Evolutionary conservation across 495 filamentous ascomycete genomes (phyloP).

Genomic region (Amniculicola lignicola): DNA sequence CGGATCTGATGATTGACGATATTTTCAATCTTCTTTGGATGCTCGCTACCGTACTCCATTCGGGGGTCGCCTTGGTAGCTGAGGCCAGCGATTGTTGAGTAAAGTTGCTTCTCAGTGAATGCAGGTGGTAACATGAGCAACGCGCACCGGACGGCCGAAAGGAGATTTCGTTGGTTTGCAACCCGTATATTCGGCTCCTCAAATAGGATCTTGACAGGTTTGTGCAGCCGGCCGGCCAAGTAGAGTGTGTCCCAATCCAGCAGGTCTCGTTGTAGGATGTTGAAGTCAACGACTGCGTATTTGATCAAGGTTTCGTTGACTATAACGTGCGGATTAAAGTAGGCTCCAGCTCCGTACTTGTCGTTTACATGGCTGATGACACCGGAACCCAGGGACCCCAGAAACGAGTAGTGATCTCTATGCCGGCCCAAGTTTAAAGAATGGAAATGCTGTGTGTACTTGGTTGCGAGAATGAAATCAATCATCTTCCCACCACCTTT

Average conservation of each 20-base stretch:
- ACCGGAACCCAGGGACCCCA: slow-evolving; percentile 82
- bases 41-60: slow-evolving; percentile 83
- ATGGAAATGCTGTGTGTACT: slow-evolving; percentile 96
- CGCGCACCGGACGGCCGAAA: slow-evolving; percentile 86
- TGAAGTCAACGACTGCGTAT: slow-evolving; percentile 91
- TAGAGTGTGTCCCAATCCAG: slow-evolving; percentile 89
- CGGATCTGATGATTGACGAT: slow-evolving; percentile 88
- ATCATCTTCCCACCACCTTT: slow-evolving; percentile 91
- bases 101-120: slow-evolving; percentile 86
- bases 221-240: slow-evolving; percentile 89
- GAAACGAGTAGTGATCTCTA: slow-evolving; percentile 83
- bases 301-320: slow-evolving; percentile 97
- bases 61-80: slow-evolving; percentile 93
- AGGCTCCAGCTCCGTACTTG: slow-evolving; percentile 84
- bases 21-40: slow-evolving; percentile 88
- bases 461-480: slow-evolving; percentile 96
- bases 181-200: slow-evolving; percentile 88
- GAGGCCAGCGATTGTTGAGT: slow-evolving; percentile 83
- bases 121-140: slow-evolving; percentile 75
- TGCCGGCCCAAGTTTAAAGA: slow-evolving; percentile 83
- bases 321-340: slow-evolving; percentile 94
- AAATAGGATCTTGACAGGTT: slow-evolving; percentile 94
- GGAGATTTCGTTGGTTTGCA: slow-evolving; percentile 90
- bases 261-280: slow-evolving; percentile 81
- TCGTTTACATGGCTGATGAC: slow-evolving; percentile 82